Evolutionary conservation across 1,284 basidiomycete species (phyloP).

Genomic region (Pseudozyma thailandica): DNA sequence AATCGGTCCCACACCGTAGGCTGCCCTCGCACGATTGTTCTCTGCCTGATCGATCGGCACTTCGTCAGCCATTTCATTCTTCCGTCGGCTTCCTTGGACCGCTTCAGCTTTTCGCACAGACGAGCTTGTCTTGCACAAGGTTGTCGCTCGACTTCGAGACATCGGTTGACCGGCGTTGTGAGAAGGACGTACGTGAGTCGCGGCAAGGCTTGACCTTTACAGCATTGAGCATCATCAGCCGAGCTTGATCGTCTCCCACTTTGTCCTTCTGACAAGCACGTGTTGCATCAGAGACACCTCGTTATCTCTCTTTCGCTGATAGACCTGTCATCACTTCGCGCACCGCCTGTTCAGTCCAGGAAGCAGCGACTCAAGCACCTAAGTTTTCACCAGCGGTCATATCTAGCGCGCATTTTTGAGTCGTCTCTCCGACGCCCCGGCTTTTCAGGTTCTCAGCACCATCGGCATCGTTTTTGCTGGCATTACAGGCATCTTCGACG

Average conservation of each 20-base stretch:
- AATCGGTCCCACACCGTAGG: constrained; percentile 19
- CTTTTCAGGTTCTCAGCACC: neutral
- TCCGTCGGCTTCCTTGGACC: constrained; percentile 25
- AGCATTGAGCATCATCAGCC: neutral
- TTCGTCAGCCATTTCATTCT: neutral
- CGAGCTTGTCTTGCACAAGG: constrained; percentile 33
- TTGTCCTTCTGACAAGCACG: too few species aligned
- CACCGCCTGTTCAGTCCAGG: neutral
- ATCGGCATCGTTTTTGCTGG: too few species aligned
- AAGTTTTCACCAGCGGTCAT: constrained; percentile 16
- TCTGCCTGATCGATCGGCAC: neutral
- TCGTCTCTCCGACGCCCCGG: neutral
- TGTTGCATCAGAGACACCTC: neutral
- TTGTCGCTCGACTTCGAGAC: constrained; percentile 40
- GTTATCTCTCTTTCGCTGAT: neutral
- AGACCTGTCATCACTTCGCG: neutral
- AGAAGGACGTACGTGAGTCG: constrained; percentile 11
- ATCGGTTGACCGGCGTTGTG: constrained; percentile 40
- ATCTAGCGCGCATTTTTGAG: constrained; percentile 3
- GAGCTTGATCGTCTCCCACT: too few species aligned
- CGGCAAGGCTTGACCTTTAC: neutral
- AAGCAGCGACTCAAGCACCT: neutral
- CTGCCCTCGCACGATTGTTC: constrained; percentile 2
- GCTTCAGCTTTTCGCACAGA: neutral
- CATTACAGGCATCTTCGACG: too few species aligned